Evolutionary conservation across 345 rosid species (phyloP), one percentile per base, ranked within the genome.

Genomic region (Salix viminalis): DNA sequence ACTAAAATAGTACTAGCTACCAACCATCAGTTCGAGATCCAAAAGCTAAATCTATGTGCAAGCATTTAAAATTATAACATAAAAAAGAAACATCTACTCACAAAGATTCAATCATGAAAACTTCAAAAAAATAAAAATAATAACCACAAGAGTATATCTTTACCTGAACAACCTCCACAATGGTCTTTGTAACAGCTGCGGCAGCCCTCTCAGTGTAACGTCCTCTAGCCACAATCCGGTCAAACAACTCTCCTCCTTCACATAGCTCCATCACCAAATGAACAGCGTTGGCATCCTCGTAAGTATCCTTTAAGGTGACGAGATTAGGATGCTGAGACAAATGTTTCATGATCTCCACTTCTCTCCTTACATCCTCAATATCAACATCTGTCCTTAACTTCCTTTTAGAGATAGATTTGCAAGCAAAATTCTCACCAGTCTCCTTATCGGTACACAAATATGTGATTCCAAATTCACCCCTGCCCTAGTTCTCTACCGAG

Each of bases 111-210:
- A 77, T 36, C 28, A 56, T n/a, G 54, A 28, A 68, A 60, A 7
- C 41, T 4, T 41, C 44, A 41, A 41, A 41, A 41, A 65, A 24
- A 34, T 0, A 32, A 32, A 8, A 7, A 21, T 13, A 62, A 44
- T 6, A 52, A 18, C n/a, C 23, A 19, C 58, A 52, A 52, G 23
- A 52, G 10, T 19, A 24, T 69, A 23, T 42, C 26, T 70, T 46
- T 36, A 82, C 81, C 84, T 82, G 79, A 82, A 82, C 84, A 65
- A 82, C 84, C 76, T 82, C 84, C n/a, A 82, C 81, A 75, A 82
- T 82, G 64, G 84, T 82, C 78, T 77, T 82, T 32, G 84, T 82
- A 34, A 82, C 81, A 3, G 44, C 66, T 66, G 84, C 84, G 71
- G 84, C 84, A 74, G 84, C 84, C 71, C 84, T 78, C 60, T 82